Percentiles rank a stretch among this genome's conserved stretches.
phyloP scores from a whole-genome alignment of 164 flowering plant genomes.

The Vitis rupestris region DNA sequence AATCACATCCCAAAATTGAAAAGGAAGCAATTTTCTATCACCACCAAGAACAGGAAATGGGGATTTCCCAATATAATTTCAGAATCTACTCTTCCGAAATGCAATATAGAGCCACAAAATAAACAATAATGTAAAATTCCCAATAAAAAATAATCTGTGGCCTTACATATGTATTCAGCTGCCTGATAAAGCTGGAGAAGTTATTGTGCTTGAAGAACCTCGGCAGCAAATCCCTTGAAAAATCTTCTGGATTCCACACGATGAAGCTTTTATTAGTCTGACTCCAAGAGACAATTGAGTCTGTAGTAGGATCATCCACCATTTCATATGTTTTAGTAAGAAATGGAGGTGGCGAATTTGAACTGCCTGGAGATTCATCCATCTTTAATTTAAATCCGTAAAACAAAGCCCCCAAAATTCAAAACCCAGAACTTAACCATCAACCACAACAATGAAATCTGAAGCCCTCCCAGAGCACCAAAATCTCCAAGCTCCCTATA shows the following conservation, averaged over 20 bases:
- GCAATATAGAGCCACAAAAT: no score
- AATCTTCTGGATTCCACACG: slow-evolving; percentile 56
- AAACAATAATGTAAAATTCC: no score
- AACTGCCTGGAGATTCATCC: slow-evolving; percentile 40
- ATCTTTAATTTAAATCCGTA: slow-evolving; percentile 13
- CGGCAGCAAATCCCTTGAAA: slow-evolving; percentile 53
- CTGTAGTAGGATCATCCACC: slow-evolving; percentile 52
- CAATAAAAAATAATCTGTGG: no score
- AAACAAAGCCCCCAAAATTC: neutral
- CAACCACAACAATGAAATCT: no score
- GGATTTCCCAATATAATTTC: no score
- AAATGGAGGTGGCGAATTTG: slow-evolving; percentile 49
- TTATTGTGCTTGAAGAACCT: slow-evolving; percentile 68
- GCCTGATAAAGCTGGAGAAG: slow-evolving; percentile 67
- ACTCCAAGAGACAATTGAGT: slow-evolving; percentile 61
- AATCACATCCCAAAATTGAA: neutral
- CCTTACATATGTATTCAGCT: slow-evolving; percentile 69
- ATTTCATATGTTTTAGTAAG: slow-evolving; percentile 57
- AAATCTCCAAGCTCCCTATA: neutral
- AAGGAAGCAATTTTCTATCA: neutral
- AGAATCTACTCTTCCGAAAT: no score
- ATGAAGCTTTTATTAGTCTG: slow-evolving; percentile 44
- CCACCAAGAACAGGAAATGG: no score
- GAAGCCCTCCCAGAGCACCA: neutral
- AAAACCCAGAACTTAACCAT: neutral